Percentiles rank a stretch among this genome's conserved stretches.
Conservation (phyloP, 768 basidiomycete species). For the Termitomyces sp. region DNA sequence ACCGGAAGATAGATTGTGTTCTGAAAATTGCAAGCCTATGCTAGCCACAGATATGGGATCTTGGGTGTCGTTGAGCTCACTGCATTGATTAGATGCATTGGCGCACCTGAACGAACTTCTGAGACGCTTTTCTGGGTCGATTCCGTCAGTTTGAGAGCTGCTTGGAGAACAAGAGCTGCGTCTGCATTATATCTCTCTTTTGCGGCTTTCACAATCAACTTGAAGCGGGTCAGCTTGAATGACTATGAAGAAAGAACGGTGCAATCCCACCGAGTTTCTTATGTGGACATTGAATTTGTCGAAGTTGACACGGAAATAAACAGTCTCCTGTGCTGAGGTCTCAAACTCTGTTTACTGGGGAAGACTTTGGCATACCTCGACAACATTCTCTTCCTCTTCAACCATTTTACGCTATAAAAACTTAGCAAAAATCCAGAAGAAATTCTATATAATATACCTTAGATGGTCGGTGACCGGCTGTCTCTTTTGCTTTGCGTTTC, state of each 20-base stretch:
- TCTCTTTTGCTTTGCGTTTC: slow-evolving; percentile 62
- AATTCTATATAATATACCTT: slow-evolving; percentile 37
- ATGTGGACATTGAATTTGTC: slow-evolving; percentile 84
- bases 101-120: slow-evolving; percentile 61
- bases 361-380: slow-evolving; percentile 53
- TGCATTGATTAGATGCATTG: neutral
- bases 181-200: slow-evolving; percentile 76
- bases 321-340: slow-evolving; percentile 43
- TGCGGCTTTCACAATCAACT: slow-evolving; percentile 78
- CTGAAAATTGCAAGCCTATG: slow-evolving; percentile 57
- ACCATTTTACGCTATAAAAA: slow-evolving; percentile 37
- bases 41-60: slow-evolving; percentile 65
- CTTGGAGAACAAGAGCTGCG: slow-evolving; percentile 67
- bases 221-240: slow-evolving; percentile 11
- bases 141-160: slow-evolving; percentile 68
- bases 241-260: neutral
- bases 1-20: slow-evolving; percentile 58
- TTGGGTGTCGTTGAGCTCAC: slow-evolving; percentile 20
- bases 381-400: slow-evolving; percentile 47
- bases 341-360: slow-evolving; percentile 7
- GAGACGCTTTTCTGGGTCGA: slow-evolving; percentile 51
- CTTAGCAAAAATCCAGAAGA: neutral
- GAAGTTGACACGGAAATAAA: slow-evolving; percentile 85
- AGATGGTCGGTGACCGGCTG: slow-evolving; percentile 37
- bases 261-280: slow-evolving; percentile 69